Percentiles rank a stretch among this genome's conserved stretches.
These are phyloP conservation scores for Solanum dulcamara DNA, from an alignment of 257 asterid species.

Conservation along the genomic window DNA sequence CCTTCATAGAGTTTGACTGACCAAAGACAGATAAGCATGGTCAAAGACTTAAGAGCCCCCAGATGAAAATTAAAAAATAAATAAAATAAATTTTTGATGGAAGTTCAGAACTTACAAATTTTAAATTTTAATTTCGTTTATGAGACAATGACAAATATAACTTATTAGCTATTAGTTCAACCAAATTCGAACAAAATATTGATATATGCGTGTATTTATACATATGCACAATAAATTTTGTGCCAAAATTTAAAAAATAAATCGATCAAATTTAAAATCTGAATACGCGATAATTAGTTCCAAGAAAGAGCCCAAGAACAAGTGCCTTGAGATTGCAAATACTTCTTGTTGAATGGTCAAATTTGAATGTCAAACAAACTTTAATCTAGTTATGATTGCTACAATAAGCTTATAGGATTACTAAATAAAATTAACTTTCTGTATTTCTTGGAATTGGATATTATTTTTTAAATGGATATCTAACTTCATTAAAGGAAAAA, in stretches of 20 bases:
- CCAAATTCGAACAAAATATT: background rate
- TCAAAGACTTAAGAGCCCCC: background rate
- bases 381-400: background rate
- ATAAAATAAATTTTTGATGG: too few relatives aligned
- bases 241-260: background rate
- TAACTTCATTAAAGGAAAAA: background rate
- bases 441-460: background rate
- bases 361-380: background rate
- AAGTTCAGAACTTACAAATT: background rate
- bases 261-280: background rate
- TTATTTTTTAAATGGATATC: background rate
- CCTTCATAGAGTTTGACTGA: conserved; percentile 1
- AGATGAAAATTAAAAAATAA: background rate
- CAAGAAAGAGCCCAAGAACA: background rate
- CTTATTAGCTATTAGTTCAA: background rate
- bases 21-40: background rate
- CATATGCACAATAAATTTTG: too few relatives aligned
- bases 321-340: background rate
- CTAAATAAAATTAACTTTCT: background rate
- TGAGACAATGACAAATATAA: background rate
- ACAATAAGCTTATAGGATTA: background rate
- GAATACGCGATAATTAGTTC: background rate
- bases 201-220: too few relatives aligned
- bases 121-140: background rate
- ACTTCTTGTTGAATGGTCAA: background rate